Conservation (phyloP, 495 filamentous ascomycete genomes). For the Chaetomium cochliodes region DNA sequence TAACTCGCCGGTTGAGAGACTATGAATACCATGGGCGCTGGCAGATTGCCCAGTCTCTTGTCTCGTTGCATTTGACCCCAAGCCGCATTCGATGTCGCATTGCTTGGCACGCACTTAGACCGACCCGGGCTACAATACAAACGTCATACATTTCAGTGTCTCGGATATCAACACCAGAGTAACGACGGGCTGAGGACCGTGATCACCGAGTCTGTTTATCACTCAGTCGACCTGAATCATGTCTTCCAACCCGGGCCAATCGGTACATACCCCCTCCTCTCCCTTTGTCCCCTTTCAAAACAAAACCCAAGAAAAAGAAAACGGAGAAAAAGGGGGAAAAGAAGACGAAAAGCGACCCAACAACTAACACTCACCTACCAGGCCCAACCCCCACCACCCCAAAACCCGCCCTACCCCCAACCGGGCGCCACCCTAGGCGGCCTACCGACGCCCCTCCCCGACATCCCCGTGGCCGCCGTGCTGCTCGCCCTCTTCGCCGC, state of each 20-base stretch:
- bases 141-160: neutral
- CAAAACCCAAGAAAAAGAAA: no score
- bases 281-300: neutral
- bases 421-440: conserved; percentile 56
- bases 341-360: no score
- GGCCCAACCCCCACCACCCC: conserved; percentile 6
- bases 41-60: no score
- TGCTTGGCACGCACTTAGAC: neutral
- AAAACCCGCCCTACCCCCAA: conserved; percentile 37
- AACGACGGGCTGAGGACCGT: no score
- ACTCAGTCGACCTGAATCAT: neutral
- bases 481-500: conserved; percentile 66
- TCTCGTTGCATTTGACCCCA: no score
- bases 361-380: neutral
- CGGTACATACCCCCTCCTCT: no score
- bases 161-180: no score
- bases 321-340: no score
- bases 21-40: no score
- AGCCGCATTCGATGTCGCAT: no score
- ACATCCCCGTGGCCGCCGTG: conserved; percentile 62
- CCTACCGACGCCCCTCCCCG: conserved; percentile 52
- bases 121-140: neutral
- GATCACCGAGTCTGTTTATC: no score
- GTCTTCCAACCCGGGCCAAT: neutral
- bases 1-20: no score